A percentile compares a stretch with the other conserved stretches of the same genome.
These are phyloP conservation scores for Candida vaughaniae DNA, from an alignment of 805 yeast genomes.

Conservation along the genomic window DNA sequence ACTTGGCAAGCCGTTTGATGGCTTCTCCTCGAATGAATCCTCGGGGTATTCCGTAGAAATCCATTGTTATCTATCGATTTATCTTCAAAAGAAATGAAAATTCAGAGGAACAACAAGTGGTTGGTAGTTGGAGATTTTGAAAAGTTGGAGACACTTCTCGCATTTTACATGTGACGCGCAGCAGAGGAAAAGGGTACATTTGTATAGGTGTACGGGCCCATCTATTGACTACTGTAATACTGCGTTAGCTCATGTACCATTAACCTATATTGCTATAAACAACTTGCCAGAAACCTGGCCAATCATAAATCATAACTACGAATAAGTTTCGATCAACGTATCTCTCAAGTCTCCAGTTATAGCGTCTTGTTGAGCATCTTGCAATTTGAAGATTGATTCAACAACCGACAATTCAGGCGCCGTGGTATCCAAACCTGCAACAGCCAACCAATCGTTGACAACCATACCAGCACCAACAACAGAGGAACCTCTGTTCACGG, in stretches of 20 bases:
- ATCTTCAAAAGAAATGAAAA: too few species aligned
- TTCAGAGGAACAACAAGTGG: too few species aligned
- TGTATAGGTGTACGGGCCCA: too few species aligned
- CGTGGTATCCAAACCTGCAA: constrained; percentile 94
- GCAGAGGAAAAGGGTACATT: neutral
- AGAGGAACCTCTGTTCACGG: constrained; percentile 95
- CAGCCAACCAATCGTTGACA: constrained; percentile 97
- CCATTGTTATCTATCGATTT: too few species aligned
- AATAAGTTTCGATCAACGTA: constrained; percentile 88
- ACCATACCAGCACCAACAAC: constrained; percentile 99
- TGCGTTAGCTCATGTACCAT: too few species aligned
- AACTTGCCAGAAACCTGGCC: too few species aligned
- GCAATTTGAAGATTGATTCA: constrained; percentile 92
- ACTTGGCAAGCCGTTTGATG: constrained; percentile 33
- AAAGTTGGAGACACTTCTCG: too few species aligned
- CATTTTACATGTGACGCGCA: neutral
- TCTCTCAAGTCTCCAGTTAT: constrained; percentile 85
- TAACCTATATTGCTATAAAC: neutral
- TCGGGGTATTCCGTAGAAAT: constrained; percentile 35
- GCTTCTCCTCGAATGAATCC: constrained; percentile 42
- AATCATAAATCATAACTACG: constrained; percentile 36
- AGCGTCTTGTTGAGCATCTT: constrained; percentile 86
- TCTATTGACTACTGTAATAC: too few species aligned
- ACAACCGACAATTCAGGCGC: constrained; percentile 97
- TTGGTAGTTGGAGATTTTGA: too few species aligned